phyloP scores from a whole-genome alignment of 805 yeast genomes.

The Nakazawaea ishiwadae region DNA sequence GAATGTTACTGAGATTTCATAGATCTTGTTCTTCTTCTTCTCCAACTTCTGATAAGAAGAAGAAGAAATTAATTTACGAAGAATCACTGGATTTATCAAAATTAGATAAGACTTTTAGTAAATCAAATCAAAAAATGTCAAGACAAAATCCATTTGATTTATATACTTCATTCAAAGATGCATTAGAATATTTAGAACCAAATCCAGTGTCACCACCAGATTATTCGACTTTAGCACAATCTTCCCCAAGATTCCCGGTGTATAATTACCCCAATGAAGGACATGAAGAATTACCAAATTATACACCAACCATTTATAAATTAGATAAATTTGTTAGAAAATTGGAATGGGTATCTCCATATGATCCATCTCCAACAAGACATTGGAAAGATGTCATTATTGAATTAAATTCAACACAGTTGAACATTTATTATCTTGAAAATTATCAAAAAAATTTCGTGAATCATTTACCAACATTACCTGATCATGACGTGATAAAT shows the following conservation, averaged over 20 bases:
- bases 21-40: no score
- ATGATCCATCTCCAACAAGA: constrained; percentile 59
- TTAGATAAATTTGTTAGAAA: constrained; percentile 58
- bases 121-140: not conserved
- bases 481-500: constrained; percentile 22
- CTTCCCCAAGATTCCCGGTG: constrained; percentile 28
- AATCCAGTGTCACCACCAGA: constrained; percentile 34
- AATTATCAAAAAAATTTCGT: constrained; percentile 12
- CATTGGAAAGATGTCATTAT: constrained; percentile 67
- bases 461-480: constrained; percentile 12
- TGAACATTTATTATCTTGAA: constrained; percentile 57
- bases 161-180: constrained; percentile 14
- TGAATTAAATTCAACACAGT: constrained; percentile 83
- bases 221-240: constrained; percentile 30
- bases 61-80: not conserved
- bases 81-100: constrained; percentile 1
- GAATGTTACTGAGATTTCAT: constrained; percentile 1
- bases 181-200: constrained; percentile 30
- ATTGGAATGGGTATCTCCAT: constrained; percentile 74
- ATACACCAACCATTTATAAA: constrained; percentile 61
- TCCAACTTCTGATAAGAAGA: not conserved
- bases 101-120: not conserved
- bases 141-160: constrained; percentile 5
- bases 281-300: constrained; percentile 52
- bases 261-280: constrained; percentile 25